Conservation (phyloP, 352 stramenopile species). For the Phytophthora sojae region DNA sequence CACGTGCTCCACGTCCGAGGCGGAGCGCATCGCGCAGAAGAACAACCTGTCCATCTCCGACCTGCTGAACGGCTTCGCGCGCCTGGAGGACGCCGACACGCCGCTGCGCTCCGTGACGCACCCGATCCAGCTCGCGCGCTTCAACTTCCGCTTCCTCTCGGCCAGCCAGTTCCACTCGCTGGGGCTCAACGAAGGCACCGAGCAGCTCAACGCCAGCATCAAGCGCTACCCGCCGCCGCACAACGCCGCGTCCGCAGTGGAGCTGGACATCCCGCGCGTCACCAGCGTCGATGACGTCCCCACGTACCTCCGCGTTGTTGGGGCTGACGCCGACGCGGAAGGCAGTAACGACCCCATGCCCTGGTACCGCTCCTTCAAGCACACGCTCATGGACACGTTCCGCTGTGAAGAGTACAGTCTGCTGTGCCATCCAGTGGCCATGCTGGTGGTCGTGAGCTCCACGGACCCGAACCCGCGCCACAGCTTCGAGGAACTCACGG, state of each 20-base stretch:
- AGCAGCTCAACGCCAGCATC: conserved; percentile 72
- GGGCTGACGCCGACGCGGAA: conserved; percentile 47
- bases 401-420: conserved; percentile 85
- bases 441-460: conserved; percentile 84
- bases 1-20: conserved; percentile 76
- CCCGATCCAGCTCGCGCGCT: conserved; percentile 62
- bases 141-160: conserved; percentile 83
- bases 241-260: conserved; percentile 43
- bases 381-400: conserved; percentile 84
- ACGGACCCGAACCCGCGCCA: conserved; percentile 83
- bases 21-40: conserved; percentile 84
- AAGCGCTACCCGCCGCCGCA: conserved; percentile 55
- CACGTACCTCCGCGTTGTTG: conserved; percentile 68
- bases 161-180: conserved; percentile 60
- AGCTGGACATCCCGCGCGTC: conserved; percentile 73
- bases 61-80: conserved; percentile 77
- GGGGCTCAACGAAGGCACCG: conserved; percentile 56
- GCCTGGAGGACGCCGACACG: conserved; percentile 68
- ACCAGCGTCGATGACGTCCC: conserved; percentile 68
- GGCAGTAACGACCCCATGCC: conserved; percentile 55
- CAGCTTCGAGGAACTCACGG: conserved; percentile 73
- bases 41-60: conserved; percentile 82
- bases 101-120: conserved; percentile 81
- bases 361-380: conserved; percentile 86
- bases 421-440: conserved; percentile 73